Evolutionary conservation across 2,329 filamentous ascomycete genomes (phyloP).

Genomic region (Pestalotiopsis sp.): DNA sequence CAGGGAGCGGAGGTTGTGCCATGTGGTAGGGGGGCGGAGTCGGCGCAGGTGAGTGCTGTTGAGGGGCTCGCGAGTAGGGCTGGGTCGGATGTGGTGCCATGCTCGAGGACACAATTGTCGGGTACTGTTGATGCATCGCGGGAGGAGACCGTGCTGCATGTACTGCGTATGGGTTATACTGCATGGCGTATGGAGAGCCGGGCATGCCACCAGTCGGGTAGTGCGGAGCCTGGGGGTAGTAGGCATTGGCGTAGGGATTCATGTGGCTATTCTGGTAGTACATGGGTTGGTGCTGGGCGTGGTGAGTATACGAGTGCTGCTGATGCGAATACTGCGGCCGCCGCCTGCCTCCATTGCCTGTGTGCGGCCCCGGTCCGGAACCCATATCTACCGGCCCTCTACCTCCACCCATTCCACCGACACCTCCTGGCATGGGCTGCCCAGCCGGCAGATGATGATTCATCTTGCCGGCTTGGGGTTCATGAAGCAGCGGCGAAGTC

Average conservation of each 20-base stretch:
- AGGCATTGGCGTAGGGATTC: conserved; percentile 51
- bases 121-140: conserved; percentile 54
- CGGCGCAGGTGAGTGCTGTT: conserved; percentile 53
- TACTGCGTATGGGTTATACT: conserved; percentile 42
- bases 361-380: conserved; percentile 29
- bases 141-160: conserved; percentile 30
- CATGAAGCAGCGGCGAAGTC: conserved; percentile 28
- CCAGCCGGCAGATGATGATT: conserved; percentile 78
- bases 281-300: conserved; percentile 44
- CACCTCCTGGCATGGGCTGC: conserved; percentile 60
- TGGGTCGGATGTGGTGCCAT: conserved; percentile 33
- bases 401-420: conserved; percentile 29
- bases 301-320: conserved; percentile 34
- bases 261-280: conserved; percentile 50
- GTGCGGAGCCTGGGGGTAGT: conserved; percentile 60
- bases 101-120: conserved; percentile 49
- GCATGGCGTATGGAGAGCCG: conserved; percentile 45
- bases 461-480: conserved; percentile 74
- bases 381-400: conserved; percentile 33
- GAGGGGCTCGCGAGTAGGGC: conserved; percentile 48
- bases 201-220: conserved; percentile 58
- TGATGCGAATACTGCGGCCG: conserved; percentile 42
- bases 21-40: conserved; percentile 52
- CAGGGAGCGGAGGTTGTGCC: conserved; percentile 43
- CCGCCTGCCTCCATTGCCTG: conserved; percentile 30